Percentiles rank a stretch among this genome's conserved stretches.
Conservation (phyloP, 768 basidiomycete genomes). For the Chalciporus pseudorubinellus region DNA sequence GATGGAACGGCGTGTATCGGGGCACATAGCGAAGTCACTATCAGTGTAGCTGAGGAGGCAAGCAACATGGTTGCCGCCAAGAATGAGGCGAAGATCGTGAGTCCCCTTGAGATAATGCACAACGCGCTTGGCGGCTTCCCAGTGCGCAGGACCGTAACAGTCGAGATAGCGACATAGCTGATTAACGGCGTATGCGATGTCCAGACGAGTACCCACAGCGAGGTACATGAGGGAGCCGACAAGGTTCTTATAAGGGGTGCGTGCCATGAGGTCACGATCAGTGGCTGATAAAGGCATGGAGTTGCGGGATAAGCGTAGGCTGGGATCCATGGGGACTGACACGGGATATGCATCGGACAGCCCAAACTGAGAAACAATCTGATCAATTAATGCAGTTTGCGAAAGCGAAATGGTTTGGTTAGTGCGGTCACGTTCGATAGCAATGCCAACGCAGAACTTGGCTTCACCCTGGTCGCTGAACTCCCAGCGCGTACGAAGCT, state of each 20-base stretch:
- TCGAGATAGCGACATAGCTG: constrained; percentile 11
- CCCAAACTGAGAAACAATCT: constrained; percentile 2
- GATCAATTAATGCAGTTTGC: constrained; percentile 1
- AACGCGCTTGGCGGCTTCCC: constrained; percentile 17
- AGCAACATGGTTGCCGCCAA: constrained; percentile 6
- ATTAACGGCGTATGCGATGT: constrained; percentile 7
- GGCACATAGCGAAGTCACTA: constrained; percentile 28
- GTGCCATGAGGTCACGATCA: no score
- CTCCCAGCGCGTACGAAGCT: constrained; percentile 28
- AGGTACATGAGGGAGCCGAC: constrained; percentile 29
- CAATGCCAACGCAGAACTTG: constrained; percentile 36
- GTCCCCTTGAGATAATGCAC: constrained; percentile 12
- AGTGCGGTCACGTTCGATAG: constrained; percentile 27
- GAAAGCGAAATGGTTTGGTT: background rate
- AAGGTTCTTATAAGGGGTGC: constrained; percentile 4
- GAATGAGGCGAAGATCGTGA: background rate
- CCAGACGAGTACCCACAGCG: constrained; percentile 2
- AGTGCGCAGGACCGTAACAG: constrained; percentile 4
- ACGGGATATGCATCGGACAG: no score
- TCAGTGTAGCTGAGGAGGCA: constrained; percentile 21
- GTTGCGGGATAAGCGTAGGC: no score
- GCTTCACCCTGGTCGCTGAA: constrained; percentile 36
- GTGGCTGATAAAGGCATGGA: no score
- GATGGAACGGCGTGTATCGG: constrained; percentile 21
- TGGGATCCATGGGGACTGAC: no score